Conservation (phyloP, 2,329 filamentous ascomycete species). For the Clathrospora elynae region DNA sequence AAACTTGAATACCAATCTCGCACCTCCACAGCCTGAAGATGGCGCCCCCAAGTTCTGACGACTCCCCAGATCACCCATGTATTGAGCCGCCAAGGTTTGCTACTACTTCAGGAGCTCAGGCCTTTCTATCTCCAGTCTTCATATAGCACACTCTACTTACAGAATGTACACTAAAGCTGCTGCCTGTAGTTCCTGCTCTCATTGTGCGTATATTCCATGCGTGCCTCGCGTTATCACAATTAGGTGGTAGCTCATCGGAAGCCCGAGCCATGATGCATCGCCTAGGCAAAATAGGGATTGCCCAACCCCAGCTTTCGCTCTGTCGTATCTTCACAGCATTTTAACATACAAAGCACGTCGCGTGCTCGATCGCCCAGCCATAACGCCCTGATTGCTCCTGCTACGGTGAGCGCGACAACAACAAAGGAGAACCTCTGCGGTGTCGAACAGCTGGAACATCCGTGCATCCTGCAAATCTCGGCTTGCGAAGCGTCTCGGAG, state of each 20-base stretch:
- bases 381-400: slow-evolving; percentile 1
- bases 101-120: background rate
- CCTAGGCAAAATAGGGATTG: slow-evolving; percentile 9
- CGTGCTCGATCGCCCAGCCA: slow-evolving; percentile 8
- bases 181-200: too few relatives aligned
- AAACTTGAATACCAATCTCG: background rate
- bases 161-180: too few relatives aligned
- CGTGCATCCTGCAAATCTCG: slow-evolving; percentile 10
- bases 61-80: slow-evolving; percentile 7
- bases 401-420: background rate
- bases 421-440: slow-evolving; percentile 1
- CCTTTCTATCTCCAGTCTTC: too few relatives aligned
- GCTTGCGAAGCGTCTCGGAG: slow-evolving; percentile 14
- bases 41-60: slow-evolving; percentile 6
- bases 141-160: too few relatives aligned
- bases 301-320: slow-evolving; percentile 13
- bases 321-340: slow-evolving; percentile 10
- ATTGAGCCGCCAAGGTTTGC: slow-evolving; percentile 11
- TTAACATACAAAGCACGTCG: slow-evolving; percentile 11
- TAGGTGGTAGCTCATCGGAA: too few relatives aligned
- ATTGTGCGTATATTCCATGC: too few relatives aligned
- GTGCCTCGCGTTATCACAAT: too few relatives aligned
- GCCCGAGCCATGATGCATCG: slow-evolving; percentile 5
- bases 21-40: background rate
- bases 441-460: slow-evolving; percentile 3